phyloP scores from a whole-genome alignment of 2,329 filamentous ascomycete species.

The Penicillium sp. region DNA sequence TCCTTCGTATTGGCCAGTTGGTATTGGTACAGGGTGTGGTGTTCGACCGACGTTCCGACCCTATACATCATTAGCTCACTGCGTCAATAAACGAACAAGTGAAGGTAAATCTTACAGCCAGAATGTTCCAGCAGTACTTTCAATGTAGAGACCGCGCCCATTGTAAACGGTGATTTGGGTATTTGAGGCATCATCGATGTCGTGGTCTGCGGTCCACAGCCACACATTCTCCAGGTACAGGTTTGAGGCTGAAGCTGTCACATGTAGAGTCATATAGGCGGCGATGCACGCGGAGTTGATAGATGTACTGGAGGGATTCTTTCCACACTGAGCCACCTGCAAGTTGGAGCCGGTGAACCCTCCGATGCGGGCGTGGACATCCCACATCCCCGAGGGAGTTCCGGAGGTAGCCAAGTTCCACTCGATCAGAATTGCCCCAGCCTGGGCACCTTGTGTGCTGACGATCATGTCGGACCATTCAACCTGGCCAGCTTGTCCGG shows the following conservation, averaged over 20 bases:
- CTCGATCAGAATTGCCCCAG: constrained; percentile 38
- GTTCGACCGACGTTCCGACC: constrained; percentile 48
- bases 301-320: not conserved
- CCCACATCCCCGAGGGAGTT: constrained; percentile 5
- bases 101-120: constrained; percentile 47
- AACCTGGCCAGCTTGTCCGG: constrained; percentile 1
- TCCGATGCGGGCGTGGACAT: constrained; percentile 4
- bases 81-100: no score
- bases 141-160: constrained; percentile 50
- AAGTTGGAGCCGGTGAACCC: not conserved
- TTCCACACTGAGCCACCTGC: not conserved
- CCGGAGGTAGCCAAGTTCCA: constrained; percentile 35
- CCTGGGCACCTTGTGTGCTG: constrained; percentile 30
- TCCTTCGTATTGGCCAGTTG: constrained; percentile 51
- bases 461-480: constrained; percentile 31
- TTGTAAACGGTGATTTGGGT: constrained; percentile 25
- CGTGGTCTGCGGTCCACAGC: constrained; percentile 5
- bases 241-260: constrained; percentile 1
- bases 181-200: not conserved
- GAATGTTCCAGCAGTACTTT: constrained; percentile 49
- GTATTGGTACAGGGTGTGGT: constrained; percentile 56
- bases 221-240: constrained; percentile 8
- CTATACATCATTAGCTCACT: no score
- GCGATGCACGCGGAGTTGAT: constrained; percentile 1
- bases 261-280: not conserved